Evolutionary conservation across 2,329 filamentous ascomycete genomes (phyloP), one percentile per base, ranked within the genome.

Genomic region (Rhynchosporium graminicola): DNA sequence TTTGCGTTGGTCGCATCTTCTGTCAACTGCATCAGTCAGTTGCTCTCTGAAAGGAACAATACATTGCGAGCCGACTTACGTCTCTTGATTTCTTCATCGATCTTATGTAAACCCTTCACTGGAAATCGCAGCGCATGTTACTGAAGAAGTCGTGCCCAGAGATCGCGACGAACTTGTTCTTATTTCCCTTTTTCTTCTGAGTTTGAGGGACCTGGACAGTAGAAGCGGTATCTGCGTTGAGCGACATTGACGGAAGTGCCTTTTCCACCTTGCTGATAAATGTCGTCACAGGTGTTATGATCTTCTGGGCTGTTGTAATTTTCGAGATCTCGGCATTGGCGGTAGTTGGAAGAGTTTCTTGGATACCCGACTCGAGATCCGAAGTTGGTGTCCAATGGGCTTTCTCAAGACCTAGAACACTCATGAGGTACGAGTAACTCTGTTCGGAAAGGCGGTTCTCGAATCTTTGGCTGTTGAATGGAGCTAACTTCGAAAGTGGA

Each of bases 401-500:
- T 31, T 12, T 47, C 20, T 47, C 45, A 13, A 59, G n/a, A 8
- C 45, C 29, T 15, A 59, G 33, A 15, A 13, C 15, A 12, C 36
- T 47, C 46, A 42, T 52, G 57, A 59, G 57, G 26, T 38, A 15
- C 28, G 45, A 48, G 46, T 57, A 61, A 20, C 60, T 57, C 28
- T 52, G 12, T 42, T 57, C 4, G 9, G 54, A 48, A 3, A 61
- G 54, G 13, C 60, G 31, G 28, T 61, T 61, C 26, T 46, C 42
- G 29, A 51, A 50, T 43, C 12, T 20, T 1, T 7, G n/a, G n/a
- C 33, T 26, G 20, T 20, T 26, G 36, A 61, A 57, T 29, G 20
- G n/a, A 5, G 13, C n/a, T 4, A 61, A 46, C 9, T 57, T 50
- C 33, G 60, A 51, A 3, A 61, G 26, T 6, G 52, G 46, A 15